A percentile compares a stretch with the other conserved stretches of the same genome.
phyloP scores from a whole-genome alignment of 2,329 filamentous ascomycete genomes.

The Aspergillus fumigatus region DNA sequence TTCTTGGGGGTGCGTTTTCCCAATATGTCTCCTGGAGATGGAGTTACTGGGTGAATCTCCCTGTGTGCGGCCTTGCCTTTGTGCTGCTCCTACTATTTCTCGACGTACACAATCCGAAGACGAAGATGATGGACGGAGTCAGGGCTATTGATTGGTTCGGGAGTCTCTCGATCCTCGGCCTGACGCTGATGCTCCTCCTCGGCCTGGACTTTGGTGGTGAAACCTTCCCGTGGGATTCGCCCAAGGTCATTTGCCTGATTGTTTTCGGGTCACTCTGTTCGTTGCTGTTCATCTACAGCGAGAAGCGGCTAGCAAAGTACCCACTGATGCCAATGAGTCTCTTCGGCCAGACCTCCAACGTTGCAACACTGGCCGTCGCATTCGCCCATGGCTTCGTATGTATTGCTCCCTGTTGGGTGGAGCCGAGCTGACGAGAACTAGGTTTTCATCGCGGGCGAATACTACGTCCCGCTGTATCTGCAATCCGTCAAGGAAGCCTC shows the following conservation, averaged over 20 bases:
- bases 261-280: constrained; percentile 48
- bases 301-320: constrained; percentile 59
- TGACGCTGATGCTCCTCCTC: constrained; percentile 50
- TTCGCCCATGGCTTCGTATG: constrained; percentile 46
- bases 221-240: constrained; percentile 50
- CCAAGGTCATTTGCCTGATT: constrained; percentile 53
- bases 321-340: constrained; percentile 66
- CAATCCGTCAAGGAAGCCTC: constrained; percentile 61
- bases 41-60: constrained; percentile 55
- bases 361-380: constrained; percentile 51
- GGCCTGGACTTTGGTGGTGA: constrained; percentile 53
- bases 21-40: constrained; percentile 46
- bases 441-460: constrained; percentile 62
- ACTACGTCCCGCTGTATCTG: constrained; percentile 70
- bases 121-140: constrained; percentile 46
- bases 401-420: background rate
- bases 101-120: constrained; percentile 53
- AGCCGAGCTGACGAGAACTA: constrained; percentile 28
- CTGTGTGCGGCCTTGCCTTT: constrained; percentile 47
- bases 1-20: constrained; percentile 50
- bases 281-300: constrained; percentile 55
- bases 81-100: constrained; percentile 49
- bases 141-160: constrained; percentile 53
- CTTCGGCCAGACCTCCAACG: constrained; percentile 53
- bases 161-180: constrained; percentile 47